A percentile compares a stretch with the other conserved stretches of the same genome.
Conservation (phyloP, 2,329 filamentous ascomycete species). For the Ophiocordyceps australis region DNA sequence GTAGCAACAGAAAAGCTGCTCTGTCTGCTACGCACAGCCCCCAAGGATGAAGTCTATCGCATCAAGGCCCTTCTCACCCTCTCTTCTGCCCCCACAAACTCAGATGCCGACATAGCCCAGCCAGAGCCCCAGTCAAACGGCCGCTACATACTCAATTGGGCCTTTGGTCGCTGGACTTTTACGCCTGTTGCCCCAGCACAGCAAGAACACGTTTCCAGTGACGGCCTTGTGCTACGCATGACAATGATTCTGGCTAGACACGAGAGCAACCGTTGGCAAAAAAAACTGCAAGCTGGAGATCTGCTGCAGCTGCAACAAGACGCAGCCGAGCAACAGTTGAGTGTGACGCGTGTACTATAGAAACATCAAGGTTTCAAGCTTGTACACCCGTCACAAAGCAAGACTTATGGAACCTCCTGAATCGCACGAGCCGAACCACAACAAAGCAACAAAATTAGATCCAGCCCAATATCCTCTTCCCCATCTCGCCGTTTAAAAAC, state of each 20-base stretch:
- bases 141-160: conserved; percentile 92
- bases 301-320: conserved; percentile 33
- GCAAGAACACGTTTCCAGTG: conserved; percentile 34
- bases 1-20: conserved; percentile 45
- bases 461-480: too few species aligned
- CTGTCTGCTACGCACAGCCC: conserved; percentile 49
- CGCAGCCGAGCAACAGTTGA: conserved; percentile 25
- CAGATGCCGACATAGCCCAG: conserved; percentile 26
- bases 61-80: conserved; percentile 59
- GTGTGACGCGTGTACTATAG: conserved; percentile 30
- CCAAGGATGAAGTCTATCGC: conserved; percentile 88
- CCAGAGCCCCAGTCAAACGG: conserved; percentile 12
- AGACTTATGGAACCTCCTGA: too few species aligned
- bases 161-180: conserved; percentile 89
- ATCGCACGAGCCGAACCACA: too few species aligned
- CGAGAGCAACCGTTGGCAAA: conserved; percentile 62
- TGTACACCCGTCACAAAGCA: too few species aligned
- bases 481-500: too few species aligned
- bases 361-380: too few species aligned
- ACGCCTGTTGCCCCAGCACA: conserved; percentile 32
- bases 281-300: conserved; percentile 43
- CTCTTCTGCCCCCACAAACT: conserved; percentile 25
- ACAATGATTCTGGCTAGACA: conserved; percentile 58
- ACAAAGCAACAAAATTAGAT: too few species aligned
- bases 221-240: conserved; percentile 44